Percentiles rank a stretch among this genome's conserved stretches.
phyloP scores from a whole-genome alignment of 2,329 filamentous ascomycete species.

The Magnaporthales sp. region DNA sequence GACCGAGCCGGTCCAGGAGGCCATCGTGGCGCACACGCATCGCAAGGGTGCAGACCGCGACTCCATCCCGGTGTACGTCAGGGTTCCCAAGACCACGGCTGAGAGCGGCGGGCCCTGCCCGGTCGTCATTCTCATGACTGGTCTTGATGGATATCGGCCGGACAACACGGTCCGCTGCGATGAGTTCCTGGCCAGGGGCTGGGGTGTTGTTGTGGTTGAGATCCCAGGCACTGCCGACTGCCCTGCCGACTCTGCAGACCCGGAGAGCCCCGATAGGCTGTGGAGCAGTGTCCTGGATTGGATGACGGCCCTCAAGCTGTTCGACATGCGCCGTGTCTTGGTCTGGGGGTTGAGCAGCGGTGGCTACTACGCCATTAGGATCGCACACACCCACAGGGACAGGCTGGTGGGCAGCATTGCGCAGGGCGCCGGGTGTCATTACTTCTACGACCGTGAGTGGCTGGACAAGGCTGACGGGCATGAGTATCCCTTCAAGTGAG shows the following conservation, averaged over 20 bases:
- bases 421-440: conserved; percentile 55
- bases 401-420: conserved; percentile 47
- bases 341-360: conserved; percentile 59
- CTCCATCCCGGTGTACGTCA: conserved; percentile 55
- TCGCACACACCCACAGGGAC: conserved; percentile 57
- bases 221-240: conserved; percentile 62
- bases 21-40: conserved; percentile 50
- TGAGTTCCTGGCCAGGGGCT: conserved; percentile 54
- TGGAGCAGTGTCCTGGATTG: conserved; percentile 55
- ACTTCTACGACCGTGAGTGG: conserved; percentile 53
- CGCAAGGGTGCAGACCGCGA: conserved; percentile 39
- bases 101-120: conserved; percentile 24
- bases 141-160: conserved; percentile 53
- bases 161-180: conserved; percentile 53
- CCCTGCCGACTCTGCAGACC: conserved; percentile 53
- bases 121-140: conserved; percentile 48
- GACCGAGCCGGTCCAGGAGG: conserved; percentile 51
- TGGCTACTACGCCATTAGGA: conserved; percentile 59
- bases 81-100: conserved; percentile 40
- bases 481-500: conserved; percentile 54
- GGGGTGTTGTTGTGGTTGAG: conserved; percentile 54
- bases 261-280: conserved; percentile 49
- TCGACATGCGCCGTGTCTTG: conserved; percentile 48
- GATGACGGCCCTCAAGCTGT: conserved; percentile 37
- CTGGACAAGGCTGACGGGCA: conserved; percentile 53